Base-by-base conservation (phyloP, 2,329 filamentous ascomycete genomes). In the Cytospora leucostoma region DNA sequence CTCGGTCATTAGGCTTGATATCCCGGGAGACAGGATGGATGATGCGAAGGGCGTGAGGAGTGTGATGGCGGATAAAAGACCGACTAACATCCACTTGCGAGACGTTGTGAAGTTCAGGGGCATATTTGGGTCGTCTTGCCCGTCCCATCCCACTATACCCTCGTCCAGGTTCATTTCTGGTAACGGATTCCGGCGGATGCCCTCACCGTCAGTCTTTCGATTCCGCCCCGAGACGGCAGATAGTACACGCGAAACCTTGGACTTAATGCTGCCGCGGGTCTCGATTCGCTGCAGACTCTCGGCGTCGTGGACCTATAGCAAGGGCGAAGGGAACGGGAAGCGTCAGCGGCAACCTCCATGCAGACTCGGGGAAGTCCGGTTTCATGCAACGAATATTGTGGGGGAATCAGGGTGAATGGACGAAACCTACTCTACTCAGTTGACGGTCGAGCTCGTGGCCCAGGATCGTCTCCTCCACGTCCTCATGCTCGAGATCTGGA, bases 11-110 rank as follows among this genome's bases (percentile, higher is more conserved):
- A 84, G 72, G 38, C 74, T 71, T 1, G 65, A 63, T 59, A 83
- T 80, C 37, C 80, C 81, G 3, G 82, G 82, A 1, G 82, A 78
- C 19, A 84, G 73, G 60, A 89, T 88, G 1, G 86, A 86, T 7
- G 86, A 88, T 0, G 86, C 84, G 33, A 89, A 84, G 0, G 87
- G 86, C 0, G 86, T 88, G 70, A 89, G 83, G 67, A 89, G 83
- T 10, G 86, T 88, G 70, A 88, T 88, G 66, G 77, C 75, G 0
- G 85, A 81, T 21, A 89, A 79, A 19, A 85, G 79, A 55, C 79
- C 72, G 7, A 84, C 81, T 40, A 84, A 80, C 19, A 80, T 71
- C 85, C 86, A 88, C 75, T 88, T 88, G 68, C 80, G 82, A 19
- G 72, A 71, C 7, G 68, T 70, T 2, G 80, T 67, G 75, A 88